Evolutionary conservation across 164 flowering plant species (phyloP).

Genomic region (Warburgia ugandensis): DNA sequence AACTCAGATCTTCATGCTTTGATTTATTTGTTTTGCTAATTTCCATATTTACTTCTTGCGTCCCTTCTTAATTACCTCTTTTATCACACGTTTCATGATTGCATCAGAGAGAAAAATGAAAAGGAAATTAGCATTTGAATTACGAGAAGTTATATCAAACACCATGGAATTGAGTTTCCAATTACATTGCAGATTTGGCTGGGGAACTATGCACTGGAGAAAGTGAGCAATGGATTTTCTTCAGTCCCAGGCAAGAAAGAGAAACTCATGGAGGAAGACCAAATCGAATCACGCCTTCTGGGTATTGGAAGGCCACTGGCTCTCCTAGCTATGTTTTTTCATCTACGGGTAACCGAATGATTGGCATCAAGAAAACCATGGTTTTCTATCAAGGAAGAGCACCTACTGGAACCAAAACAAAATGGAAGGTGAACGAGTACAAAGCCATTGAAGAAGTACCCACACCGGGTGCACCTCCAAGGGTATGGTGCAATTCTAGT

Average conservation of each 20-base stretch:
- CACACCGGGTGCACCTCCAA: background rate
- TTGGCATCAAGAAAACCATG: constrained; percentile 34
- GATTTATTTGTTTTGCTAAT: too few relatives aligned
- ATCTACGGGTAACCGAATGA: constrained; percentile 19
- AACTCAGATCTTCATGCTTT: too few relatives aligned
- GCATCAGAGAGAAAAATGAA: too few relatives aligned
- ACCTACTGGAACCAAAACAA: constrained; percentile 11
- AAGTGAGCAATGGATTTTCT: constrained; percentile 63
- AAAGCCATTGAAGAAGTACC: background rate
- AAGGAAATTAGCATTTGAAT: too few relatives aligned
- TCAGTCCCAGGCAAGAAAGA: constrained; percentile 45
- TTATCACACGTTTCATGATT: too few relatives aligned
- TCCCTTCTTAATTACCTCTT: too few relatives aligned
- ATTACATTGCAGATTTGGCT: constrained; percentile 29
- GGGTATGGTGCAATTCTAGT: constrained; percentile 2
- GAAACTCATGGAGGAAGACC: constrained; percentile 66
- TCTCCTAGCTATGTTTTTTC: constrained; percentile 52
- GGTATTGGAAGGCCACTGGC: constrained; percentile 78
- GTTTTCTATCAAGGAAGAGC: constrained; percentile 18
- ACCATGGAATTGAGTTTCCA: background rate
- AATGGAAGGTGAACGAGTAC: constrained; percentile 18
- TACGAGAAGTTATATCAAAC: too few relatives aligned
- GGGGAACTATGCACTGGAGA: constrained; percentile 36
- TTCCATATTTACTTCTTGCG: too few relatives aligned
- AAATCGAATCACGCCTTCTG: constrained; percentile 35